Evolutionary conservation across 371 early-diverging fungal species (phyloP), one percentile per base, ranked within the genome.

Genomic region (Paraphysoderma sedebokerense): DNA sequence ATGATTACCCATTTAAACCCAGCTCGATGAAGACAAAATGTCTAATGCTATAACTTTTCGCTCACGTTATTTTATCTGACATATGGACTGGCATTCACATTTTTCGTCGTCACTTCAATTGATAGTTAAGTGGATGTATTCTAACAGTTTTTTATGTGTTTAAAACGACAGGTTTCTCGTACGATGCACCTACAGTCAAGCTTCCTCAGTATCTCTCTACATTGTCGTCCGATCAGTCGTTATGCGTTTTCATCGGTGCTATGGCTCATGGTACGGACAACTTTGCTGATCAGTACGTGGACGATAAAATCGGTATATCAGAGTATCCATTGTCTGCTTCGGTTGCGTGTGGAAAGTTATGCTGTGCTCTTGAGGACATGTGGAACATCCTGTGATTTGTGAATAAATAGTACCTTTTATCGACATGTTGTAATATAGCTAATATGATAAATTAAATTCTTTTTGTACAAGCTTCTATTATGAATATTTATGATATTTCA

Each of bases 211-310:
- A 84, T 61, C 55, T 91, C 54, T 37, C 36, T 35, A 75, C 81
- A 5, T 69, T 93, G 24, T 85, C 85, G 2, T 61, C 66, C 32
- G 83, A 85, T 46, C 71, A 84, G 53, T 78, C 77, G 39, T 73
- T 93, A 32, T 84, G 85, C 8, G 84, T 95, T 32, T 86, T 88
- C 30, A 76, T 98, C 28, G 96, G 97, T 47, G 93, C 96, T 11
- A 81, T 95, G 81, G 91, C 96, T n/a, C 92, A 89, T 57, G 97
- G 98, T 42, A 70, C 70, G 28, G 95, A 95, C 60, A 76, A 85
- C 56, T 93, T 89, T 77, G 93, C 85, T 1, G 93, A 93, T 57
- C 60, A 75, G n/a, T 85, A 82, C 53, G 85, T 86, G 19, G 95
- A 95, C 62, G 89, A 91, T 48, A 97, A 92, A 69, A 88, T 97